A percentile compares a stretch with the other conserved stretches of the same genome.
Evolutionary conservation across 1,139 yeast genomes (phyloP).

Genomic region (Zygosaccharomyces pseudobailii): DNA sequence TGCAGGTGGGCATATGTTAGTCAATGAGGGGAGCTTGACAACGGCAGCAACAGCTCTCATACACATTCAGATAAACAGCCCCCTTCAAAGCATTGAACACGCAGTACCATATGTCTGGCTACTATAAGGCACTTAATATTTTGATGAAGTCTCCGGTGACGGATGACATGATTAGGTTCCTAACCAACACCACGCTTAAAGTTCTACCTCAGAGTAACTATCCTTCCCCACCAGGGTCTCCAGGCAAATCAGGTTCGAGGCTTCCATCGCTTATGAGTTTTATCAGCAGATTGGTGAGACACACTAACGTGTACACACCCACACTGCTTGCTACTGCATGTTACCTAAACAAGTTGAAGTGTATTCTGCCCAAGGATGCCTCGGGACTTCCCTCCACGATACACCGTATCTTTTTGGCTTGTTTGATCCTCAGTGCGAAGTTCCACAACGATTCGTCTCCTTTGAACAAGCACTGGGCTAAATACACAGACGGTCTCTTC

Average conservation of each 20-base stretch:
- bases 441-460: constrained; percentile 75
- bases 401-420: constrained; percentile 69
- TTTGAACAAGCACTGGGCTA: constrained; percentile 72
- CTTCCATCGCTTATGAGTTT: constrained; percentile 72
- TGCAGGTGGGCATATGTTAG: neutral
- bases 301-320: constrained; percentile 73
- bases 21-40: neutral
- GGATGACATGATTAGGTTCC: constrained; percentile 32
- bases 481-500: constrained; percentile 69
- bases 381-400: constrained; percentile 74
- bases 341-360: constrained; percentile 56
- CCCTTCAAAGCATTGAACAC: neutral
- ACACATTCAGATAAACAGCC: neutral
- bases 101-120: constrained; percentile 22
- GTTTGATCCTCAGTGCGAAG: constrained; percentile 67
- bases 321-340: constrained; percentile 69
- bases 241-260: constrained; percentile 11
- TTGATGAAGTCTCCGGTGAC: constrained; percentile 35
- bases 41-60: neutral
- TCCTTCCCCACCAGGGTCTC: constrained; percentile 21
- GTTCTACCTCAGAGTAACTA: constrained; percentile 23
- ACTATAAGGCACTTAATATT: constrained; percentile 28
- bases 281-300: constrained; percentile 61
- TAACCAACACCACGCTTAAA: constrained; percentile 29
- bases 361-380: constrained; percentile 62